Evolutionary conservation across 2,329 filamentous ascomycete genomes (phyloP).

Genomic region (Paecilomyces sp.): DNA sequence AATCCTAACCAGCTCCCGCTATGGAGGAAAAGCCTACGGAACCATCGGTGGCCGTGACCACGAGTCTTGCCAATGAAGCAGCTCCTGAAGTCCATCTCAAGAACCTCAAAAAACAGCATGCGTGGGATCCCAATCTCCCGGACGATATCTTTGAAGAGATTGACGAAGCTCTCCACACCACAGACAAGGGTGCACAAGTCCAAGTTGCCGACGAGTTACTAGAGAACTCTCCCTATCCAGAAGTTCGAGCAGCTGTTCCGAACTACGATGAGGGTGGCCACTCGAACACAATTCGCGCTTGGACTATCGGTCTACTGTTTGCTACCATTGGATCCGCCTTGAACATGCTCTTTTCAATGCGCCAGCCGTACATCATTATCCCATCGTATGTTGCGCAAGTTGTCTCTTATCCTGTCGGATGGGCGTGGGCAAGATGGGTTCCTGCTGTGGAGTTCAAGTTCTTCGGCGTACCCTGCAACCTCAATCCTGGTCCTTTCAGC

Average conservation of each 20-base stretch:
- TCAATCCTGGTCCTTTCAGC: slow-evolving; percentile 40
- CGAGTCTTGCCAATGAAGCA: slow-evolving; percentile 12
- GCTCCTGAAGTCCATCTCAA: slow-evolving; percentile 35
- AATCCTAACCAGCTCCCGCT: slow-evolving; percentile 49
- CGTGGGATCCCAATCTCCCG: slow-evolving; percentile 60
- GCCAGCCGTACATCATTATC: slow-evolving; percentile 53
- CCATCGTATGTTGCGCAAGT: slow-evolving; percentile 58
- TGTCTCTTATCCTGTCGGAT: slow-evolving; percentile 49
- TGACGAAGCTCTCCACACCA: slow-evolving; percentile 49
- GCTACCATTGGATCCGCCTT: slow-evolving; percentile 56
- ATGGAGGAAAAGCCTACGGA: slow-evolving; percentile 11
- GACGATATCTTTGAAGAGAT: slow-evolving; percentile 56
- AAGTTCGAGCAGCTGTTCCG: slow-evolving; percentile 59
- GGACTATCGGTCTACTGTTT: slow-evolving; percentile 55
- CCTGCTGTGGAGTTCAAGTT: slow-evolving; percentile 27
- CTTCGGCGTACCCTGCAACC: slow-evolving; percentile 30
- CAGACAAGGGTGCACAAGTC: slow-evolving; percentile 50
- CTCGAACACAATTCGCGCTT: slow-evolving; percentile 59
- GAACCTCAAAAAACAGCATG: slow-evolving; percentile 54
- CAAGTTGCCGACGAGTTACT: slow-evolving; percentile 54
- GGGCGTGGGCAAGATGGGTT: slow-evolving; percentile 32
- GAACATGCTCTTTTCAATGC: slow-evolving; percentile 53
- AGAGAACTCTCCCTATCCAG: slow-evolving; percentile 61
- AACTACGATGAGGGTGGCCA: slow-evolving; percentile 60
- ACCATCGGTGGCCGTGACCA: slow-evolving; percentile 13